Percentiles rank a stretch among this genome's conserved stretches.
Conservation (phyloP, 257 asterid species). For the Marsdenia floribunda region DNA sequence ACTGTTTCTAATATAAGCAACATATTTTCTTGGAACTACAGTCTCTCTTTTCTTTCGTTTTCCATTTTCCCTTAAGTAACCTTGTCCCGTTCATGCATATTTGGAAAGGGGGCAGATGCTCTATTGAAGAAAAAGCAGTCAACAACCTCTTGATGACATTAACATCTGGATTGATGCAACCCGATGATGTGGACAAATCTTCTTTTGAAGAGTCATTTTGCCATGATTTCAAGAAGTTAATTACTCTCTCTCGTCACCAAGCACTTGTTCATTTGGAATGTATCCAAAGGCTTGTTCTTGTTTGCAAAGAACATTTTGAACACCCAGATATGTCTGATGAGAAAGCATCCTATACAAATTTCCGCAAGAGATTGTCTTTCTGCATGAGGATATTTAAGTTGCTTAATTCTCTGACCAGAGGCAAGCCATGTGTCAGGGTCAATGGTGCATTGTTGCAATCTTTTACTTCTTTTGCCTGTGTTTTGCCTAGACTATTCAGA, state of each 20-base stretch:
- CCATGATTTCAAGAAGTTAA: conserved; percentile 38
- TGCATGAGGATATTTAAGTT: conserved; percentile 65
- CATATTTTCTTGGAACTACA: not conserved
- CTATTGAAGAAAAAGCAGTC: conserved; percentile 62
- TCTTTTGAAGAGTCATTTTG: conserved; percentile 35
- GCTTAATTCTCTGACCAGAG: conserved; percentile 54
- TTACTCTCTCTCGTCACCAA: conserved; percentile 62
- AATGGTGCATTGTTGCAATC: conserved; percentile 58
- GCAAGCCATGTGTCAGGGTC: conserved; percentile 41
- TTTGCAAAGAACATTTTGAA: conserved; percentile 55
- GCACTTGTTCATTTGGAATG: conserved; percentile 78
- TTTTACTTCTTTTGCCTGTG: conserved; percentile 54
- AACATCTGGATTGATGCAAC: conserved; percentile 56
- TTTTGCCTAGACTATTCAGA: conserved; percentile 55
- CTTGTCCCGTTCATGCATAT: conserved; percentile 10
- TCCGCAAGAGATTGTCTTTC: conserved; percentile 59
- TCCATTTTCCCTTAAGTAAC: not conserved
- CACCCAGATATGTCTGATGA: conserved; percentile 52
- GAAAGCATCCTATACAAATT: conserved; percentile 40
- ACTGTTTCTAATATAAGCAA: conserved; percentile 4
- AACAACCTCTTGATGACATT: conserved; percentile 50
- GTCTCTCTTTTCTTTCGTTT: conserved; percentile 1
- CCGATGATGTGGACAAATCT: conserved; percentile 36
- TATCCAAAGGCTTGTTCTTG: conserved; percentile 50
- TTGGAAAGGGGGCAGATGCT: conserved; percentile 61